Evolutionary conservation across 2,329 filamentous ascomycete species (phyloP).

Genomic region (Phyllosticta citrichinensis): DNA sequence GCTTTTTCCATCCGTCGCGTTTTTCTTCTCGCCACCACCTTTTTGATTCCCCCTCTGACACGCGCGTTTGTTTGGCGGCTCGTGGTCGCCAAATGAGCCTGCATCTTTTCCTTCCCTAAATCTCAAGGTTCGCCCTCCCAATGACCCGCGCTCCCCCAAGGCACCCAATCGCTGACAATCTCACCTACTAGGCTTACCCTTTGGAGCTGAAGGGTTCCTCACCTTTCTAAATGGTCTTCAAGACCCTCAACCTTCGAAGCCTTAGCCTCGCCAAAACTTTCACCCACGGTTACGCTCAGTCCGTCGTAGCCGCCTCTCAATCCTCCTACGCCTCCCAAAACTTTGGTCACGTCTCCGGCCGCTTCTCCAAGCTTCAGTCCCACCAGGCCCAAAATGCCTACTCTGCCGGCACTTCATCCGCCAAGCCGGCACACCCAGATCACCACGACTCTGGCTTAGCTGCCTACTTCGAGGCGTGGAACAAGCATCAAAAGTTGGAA

Average conservation of each 20-base stretch:
- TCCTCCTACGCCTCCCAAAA: constrained; percentile 62
- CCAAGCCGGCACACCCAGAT: constrained; percentile 24
- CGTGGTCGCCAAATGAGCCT: constrained; percentile 97
- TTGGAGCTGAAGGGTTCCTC: constrained; percentile 50
- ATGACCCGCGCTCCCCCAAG: constrained; percentile 8
- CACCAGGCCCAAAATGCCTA: constrained; percentile 71
- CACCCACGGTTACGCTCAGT: constrained; percentile 96
- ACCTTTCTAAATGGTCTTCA: constrained; percentile 77
- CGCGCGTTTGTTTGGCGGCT: constrained; percentile 89
- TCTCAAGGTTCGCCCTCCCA: constrained; percentile 42
- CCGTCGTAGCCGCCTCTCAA: constrained; percentile 90
- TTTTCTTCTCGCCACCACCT: background rate
- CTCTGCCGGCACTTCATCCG: constrained; percentile 36
- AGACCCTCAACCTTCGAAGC: constrained; percentile 79
- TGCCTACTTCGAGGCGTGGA: constrained; percentile 85
- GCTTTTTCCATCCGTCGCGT: background rate
- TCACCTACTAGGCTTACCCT: constrained; percentile 33
- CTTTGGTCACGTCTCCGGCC: constrained; percentile 32
- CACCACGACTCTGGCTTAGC: constrained; percentile 53
- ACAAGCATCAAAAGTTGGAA: constrained; percentile 61
- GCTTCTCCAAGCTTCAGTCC: constrained; percentile 39
- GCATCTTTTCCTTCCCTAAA: constrained; percentile 57
- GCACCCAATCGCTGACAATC: constrained; percentile 3
- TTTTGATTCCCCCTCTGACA: constrained; percentile 29
- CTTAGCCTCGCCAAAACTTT: constrained; percentile 95